Conservation (phyloP, 192 early-diverging fungal genomes). For the Coemansia sp. region DNA sequence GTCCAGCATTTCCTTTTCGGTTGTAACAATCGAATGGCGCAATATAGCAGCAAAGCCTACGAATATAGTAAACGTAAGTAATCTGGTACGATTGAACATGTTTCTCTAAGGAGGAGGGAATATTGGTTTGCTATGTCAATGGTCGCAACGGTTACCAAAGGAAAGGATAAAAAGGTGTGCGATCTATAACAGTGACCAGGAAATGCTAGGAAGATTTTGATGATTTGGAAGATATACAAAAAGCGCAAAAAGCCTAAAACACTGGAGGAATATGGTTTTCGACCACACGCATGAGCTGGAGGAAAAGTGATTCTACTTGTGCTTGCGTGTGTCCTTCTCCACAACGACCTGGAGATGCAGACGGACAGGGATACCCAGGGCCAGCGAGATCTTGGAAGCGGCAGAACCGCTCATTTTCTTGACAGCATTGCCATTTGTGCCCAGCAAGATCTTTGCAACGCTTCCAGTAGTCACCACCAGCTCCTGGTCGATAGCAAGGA, state of each 20-base stretch:
- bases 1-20: constrained; percentile 38
- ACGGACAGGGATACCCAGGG: constrained; percentile 36
- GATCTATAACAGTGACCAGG: too few species aligned
- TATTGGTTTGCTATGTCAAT: too few species aligned
- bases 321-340: constrained; percentile 26
- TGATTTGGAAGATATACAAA: background rate
- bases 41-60: constrained; percentile 40
- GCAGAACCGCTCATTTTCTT: constrained; percentile 26
- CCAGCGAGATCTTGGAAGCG: constrained; percentile 23
- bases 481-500: constrained; percentile 39
- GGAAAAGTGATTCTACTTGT: constrained; percentile 6
- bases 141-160: too few species aligned
- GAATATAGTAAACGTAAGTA: constrained; percentile 20
- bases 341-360: constrained; percentile 48
- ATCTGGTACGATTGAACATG: constrained; percentile 10
- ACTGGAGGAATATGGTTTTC: background rate
- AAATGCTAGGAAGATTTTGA: background rate
- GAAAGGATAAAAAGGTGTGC: too few species aligned
- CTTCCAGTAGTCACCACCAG: constrained; percentile 33
- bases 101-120: too few species aligned
- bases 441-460: constrained; percentile 47
- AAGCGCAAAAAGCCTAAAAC: background rate
- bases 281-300: background rate
- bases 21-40: constrained; percentile 51
- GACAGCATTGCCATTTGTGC: constrained; percentile 24